phyloP scores from a whole-genome alignment of 2,329 filamentous ascomycete species.

The Ophiosphaerella herpotricha region DNA sequence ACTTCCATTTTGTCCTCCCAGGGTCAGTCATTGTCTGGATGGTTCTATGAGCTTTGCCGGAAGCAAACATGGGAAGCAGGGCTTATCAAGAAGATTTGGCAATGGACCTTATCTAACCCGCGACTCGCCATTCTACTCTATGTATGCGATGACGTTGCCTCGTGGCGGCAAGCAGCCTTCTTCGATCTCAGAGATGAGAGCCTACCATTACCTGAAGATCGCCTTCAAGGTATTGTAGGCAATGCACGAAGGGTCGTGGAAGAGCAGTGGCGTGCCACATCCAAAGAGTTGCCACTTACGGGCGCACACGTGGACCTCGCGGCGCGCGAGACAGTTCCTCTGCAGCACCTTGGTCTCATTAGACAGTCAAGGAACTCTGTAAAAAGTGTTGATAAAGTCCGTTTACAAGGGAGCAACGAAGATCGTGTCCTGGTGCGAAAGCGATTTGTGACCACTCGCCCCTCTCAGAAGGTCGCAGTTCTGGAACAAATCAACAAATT shows the following conservation, averaged over 20 bases:
- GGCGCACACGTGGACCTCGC: slow-evolving; percentile 45
- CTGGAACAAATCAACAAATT: slow-evolving; percentile 45
- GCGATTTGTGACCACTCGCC: slow-evolving; percentile 41
- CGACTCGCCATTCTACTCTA: slow-evolving; percentile 45
- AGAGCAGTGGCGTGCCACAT: slow-evolving; percentile 48
- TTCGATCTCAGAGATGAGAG: slow-evolving; percentile 46
- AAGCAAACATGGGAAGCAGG: slow-evolving; percentile 43
- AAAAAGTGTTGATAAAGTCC: slow-evolving; percentile 44
- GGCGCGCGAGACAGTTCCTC: slow-evolving; percentile 42
- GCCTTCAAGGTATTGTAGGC: slow-evolving; percentile 44
- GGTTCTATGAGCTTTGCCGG: slow-evolving; percentile 43
- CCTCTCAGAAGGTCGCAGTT: slow-evolving; percentile 41
- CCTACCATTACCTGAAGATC: slow-evolving; percentile 44
- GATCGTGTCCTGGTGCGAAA: slow-evolving; percentile 44
- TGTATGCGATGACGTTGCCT: slow-evolving; percentile 46
- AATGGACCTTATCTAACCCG: slow-evolving; percentile 48
- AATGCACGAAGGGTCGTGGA: slow-evolving; percentile 46
- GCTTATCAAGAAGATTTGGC: slow-evolving; percentile 44
- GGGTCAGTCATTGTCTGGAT: slow-evolving; percentile 43
- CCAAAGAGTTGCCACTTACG: slow-evolving; percentile 45
- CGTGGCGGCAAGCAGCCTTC: slow-evolving; percentile 45
- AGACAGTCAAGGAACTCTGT: slow-evolving; percentile 39
- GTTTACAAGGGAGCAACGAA: slow-evolving; percentile 39
- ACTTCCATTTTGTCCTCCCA: slow-evolving; percentile 42
- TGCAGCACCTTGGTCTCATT: slow-evolving; percentile 39